phyloP scores from a whole-genome alignment of 768 basidiomycete genomes.

The Russula emetica region DNA sequence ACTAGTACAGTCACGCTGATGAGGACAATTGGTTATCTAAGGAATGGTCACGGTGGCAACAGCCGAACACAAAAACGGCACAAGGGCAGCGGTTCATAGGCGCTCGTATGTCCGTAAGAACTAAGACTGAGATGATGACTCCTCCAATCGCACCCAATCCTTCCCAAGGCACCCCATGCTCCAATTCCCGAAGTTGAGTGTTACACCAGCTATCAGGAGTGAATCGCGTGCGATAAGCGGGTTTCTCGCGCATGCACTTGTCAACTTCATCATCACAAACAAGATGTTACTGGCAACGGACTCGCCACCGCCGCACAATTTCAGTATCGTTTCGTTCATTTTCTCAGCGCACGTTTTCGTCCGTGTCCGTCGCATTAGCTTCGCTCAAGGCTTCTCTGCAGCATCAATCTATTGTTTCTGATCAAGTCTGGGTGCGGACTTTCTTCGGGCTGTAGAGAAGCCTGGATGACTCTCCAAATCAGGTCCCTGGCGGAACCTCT shows the following conservation, averaged over 20 bases:
- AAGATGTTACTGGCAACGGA: conserved; percentile 7
- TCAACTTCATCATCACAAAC: neutral
- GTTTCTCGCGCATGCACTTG: no score
- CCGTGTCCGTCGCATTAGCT: neutral
- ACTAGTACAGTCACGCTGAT: neutral
- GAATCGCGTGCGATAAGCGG: no score
- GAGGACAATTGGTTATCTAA: neutral
- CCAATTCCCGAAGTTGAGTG: no score
- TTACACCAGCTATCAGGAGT: no score
- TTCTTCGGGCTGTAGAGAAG: conserved; percentile 13
- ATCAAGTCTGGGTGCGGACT: conserved; percentile 14
- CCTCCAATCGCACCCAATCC: no score
- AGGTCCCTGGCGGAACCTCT: neutral
- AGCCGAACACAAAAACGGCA: neutral
- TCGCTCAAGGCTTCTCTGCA: neutral
- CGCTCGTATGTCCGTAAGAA: no score
- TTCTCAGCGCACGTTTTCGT: neutral
- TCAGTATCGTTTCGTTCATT: neutral
- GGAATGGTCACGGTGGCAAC: conserved; percentile 9
- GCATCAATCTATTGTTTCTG: neutral
- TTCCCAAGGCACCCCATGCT: no score
- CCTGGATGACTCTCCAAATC: neutral
- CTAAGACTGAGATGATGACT: no score
- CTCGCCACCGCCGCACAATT: conserved; percentile 12
- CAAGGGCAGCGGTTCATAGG: neutral